Conservation (phyloP, 2,329 filamentous ascomycete genomes). For the Elsinoe fawcettii region DNA sequence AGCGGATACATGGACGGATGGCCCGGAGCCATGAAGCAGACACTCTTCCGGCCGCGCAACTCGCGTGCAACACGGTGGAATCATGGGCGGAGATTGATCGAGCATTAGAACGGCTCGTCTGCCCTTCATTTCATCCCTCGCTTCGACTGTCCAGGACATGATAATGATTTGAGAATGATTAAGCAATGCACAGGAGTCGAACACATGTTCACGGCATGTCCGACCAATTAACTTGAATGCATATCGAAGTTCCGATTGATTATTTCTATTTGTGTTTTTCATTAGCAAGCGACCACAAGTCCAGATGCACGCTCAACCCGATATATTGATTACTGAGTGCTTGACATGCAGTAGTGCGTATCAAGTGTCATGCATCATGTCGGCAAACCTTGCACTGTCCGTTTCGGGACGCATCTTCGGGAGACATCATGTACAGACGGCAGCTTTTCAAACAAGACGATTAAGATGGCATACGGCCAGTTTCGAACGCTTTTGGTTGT, state of each 20-base stretch:
- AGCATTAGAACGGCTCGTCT: too few relatives aligned
- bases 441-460: neutral
- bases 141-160: too few relatives aligned
- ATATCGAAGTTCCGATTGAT: neutral
- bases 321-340: neutral
- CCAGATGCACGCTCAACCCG: neutral
- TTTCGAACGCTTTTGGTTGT: too few relatives aligned
- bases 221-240: neutral
- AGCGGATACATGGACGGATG: too few relatives aligned
- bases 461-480: neutral
- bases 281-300: neutral
- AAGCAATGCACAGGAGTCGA: neutral
- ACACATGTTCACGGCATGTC: neutral
- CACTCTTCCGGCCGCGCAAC: too few relatives aligned
- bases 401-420: neutral
- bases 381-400: constrained; percentile 5
- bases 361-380: neutral
- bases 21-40: too few relatives aligned
- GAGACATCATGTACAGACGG: neutral
- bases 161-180: neutral
- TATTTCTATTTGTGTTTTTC: constrained; percentile 1
- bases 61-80: too few relatives aligned
- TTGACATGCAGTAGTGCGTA: constrained; percentile 2
- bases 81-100: too few relatives aligned
- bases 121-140: too few relatives aligned